Conservation (phyloP, 176 grass and related monocot genomes). For the Miscanthus lutarioriparius region DNA sequence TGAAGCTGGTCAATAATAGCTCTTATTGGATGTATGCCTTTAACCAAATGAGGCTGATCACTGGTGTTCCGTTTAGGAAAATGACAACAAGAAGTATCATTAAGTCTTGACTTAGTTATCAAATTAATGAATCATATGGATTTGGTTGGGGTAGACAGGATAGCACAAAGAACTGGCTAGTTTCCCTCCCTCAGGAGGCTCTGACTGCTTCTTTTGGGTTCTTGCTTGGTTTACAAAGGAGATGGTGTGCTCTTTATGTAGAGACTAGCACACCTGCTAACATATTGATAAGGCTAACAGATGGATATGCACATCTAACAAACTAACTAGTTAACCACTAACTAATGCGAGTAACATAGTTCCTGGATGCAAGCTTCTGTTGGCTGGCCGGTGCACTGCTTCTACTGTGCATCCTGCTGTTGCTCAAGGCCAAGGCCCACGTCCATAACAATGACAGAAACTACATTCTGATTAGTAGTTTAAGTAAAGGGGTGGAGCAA, state of each 20-base stretch:
- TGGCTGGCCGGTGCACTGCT: neutral
- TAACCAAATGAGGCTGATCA: neutral
- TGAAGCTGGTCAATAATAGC: neutral
- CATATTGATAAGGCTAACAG: neutral
- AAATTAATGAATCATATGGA: neutral
- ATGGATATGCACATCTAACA: neutral
- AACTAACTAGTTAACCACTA: neutral
- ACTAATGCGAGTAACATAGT: neutral
- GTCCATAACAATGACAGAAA: neutral
- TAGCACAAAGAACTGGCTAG: neutral
- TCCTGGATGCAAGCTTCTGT: neutral
- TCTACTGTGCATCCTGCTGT: neutral
- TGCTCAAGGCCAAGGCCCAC: neutral
- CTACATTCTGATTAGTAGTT: neutral
- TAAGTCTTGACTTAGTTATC: slow-evolving; percentile 1
- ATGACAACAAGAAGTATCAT: neutral
- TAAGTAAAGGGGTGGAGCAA: neutral
- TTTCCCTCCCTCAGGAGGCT: neutral
- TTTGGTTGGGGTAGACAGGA: neutral
- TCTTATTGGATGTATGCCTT: slow-evolving; percentile 7
- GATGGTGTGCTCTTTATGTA: neutral
- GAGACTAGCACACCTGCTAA: neutral
- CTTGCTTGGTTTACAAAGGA: slow-evolving; percentile 2
- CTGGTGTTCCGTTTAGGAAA: neutral
- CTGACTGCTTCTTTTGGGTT: neutral